These are phyloP conservation scores for Colletotrichum sp. DNA, from an alignment of 2,329 filamentous ascomycete genomes.

Conservation along the genomic window DNA sequence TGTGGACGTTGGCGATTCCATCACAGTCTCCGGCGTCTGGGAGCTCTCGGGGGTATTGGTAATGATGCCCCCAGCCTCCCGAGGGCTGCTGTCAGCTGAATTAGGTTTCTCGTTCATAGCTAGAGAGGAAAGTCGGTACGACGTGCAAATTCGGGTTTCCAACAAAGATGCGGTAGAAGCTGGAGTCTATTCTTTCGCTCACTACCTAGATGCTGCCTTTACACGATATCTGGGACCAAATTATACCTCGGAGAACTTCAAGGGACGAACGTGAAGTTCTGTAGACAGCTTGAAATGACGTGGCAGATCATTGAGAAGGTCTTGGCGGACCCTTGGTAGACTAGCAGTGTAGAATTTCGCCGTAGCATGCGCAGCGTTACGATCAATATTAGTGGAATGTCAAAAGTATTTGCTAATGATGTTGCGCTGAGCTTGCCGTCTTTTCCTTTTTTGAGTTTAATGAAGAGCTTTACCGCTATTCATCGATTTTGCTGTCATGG, in stretches of 20 bases:
- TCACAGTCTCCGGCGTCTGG: slow-evolving; percentile 7
- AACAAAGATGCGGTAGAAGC: not conserved
- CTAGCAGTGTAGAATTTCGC: not conserved
- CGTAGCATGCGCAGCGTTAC: not conserved
- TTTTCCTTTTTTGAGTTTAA: not conserved
- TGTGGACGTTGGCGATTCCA: slow-evolving; percentile 8
- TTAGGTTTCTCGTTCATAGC: not conserved
- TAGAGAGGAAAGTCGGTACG: not conserved
- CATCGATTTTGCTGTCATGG: not conserved
- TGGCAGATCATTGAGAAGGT: not conserved
- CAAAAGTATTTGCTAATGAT: not conserved
- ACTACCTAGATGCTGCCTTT: not conserved
- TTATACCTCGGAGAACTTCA: not conserved
- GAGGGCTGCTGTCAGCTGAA: not conserved
- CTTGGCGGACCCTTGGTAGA: not conserved
- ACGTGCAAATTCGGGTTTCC: not conserved
- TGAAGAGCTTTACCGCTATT: not conserved
- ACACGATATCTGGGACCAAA: not conserved
- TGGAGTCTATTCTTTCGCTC: not conserved
- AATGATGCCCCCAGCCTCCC: not conserved
- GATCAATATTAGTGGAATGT: not conserved
- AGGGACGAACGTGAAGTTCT: not conserved
- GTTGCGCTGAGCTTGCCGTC: not conserved
- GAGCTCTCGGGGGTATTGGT: not conserved
- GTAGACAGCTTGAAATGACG: not conserved